phyloP scores from a whole-genome alignment of 257 asterid genomes.

The Schizonepeta tenuifolia region DNA sequence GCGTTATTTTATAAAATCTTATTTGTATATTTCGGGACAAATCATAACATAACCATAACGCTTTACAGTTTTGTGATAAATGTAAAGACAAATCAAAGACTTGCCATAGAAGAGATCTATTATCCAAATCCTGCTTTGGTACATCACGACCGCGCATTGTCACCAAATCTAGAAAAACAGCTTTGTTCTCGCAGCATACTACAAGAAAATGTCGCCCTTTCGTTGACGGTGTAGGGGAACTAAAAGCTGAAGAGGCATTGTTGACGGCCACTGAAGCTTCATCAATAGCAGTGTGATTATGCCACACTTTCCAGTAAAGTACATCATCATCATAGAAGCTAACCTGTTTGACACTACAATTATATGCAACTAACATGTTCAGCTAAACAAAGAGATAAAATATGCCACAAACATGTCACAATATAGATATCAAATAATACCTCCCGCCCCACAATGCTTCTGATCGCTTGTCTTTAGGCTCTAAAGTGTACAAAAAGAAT shows the following conservation, averaged over 20 bases:
- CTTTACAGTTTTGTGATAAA: background rate
- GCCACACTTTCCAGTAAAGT: constrained; percentile 89
- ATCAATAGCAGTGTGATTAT: constrained; percentile 82
- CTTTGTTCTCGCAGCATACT: constrained; percentile 94
- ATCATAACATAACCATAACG: constrained; percentile 11
- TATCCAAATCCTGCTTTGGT: constrained; percentile 96
- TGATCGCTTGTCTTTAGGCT: constrained; percentile 81
- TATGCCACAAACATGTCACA: background rate
- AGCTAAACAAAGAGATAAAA: constrained; percentile 23
- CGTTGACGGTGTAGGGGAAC: constrained; percentile 88
- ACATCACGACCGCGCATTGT: constrained; percentile 99
- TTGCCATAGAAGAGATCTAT: constrained; percentile 88
- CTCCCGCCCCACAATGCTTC: constrained; percentile 98
- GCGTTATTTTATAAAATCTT: background rate
- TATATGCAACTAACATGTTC: constrained; percentile 46
- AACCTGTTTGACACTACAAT: constrained; percentile 91
- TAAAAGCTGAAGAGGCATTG: constrained; percentile 74
- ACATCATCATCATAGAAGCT: constrained; percentile 95
- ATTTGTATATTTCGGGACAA: background rate
- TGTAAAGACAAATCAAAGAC: constrained; percentile 35
- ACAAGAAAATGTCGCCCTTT: constrained; percentile 98
- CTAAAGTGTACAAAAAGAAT: constrained; percentile 42
- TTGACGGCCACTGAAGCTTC: constrained; percentile 88
- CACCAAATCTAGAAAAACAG: constrained; percentile 91
- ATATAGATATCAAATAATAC: constrained; percentile 46